Base-by-base conservation (phyloP, 2,329 filamentous ascomycete species). In the Talaromyces sp. region DNA sequence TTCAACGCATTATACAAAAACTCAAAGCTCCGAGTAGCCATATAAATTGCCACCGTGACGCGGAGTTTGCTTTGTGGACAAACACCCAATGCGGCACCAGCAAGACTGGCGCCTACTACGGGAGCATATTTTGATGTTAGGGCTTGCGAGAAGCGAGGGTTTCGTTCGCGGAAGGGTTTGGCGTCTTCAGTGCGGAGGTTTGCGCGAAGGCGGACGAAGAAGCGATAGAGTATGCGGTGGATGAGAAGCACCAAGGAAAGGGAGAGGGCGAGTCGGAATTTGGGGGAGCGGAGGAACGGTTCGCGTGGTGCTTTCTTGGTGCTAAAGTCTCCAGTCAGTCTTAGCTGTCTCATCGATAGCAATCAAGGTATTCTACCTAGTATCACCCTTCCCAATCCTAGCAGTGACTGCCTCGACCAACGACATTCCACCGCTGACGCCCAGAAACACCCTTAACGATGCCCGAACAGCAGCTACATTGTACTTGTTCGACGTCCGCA, bases 141-240 rank as follows among this genome's bases (percentile, higher is more conserved):
- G 0, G 90, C 86, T 21, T 81, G 82, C 0, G 90, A 84, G 12
- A 92, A 85, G 18, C 85, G 85, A 0, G 93, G 93, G 70, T 98
- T 97, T 60, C 93, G 88, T 63, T 83, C 81, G 14, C 92, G 85
- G 76, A 98, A 97, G 0, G 91, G 88, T 61, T 85, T 84, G 1
- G 93, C 92, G 62, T 91, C 85, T n/a, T 91, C 85, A 39, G 89
- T 88, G 46, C 96, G 86, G 3, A 99, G 82, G 66, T 92, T 91
- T 1, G 84, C 82, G 55, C 93, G 88, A 48, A 98, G 80, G 31
- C 91, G 86, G 28, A 85, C 85, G 69, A 98, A 90, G 81, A 98
- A 96, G 64, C 93, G 91, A 78, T 93, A 92, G 28, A 98, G 86
- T 0, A 96, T 82, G 33, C 95, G 87, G 75, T 99, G 95, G 65